These are phyloP conservation scores for Monilinia vaccinii-corymbosi DNA, from an alignment of 2,329 filamentous ascomycete species.

Conservation along the genomic window DNA sequence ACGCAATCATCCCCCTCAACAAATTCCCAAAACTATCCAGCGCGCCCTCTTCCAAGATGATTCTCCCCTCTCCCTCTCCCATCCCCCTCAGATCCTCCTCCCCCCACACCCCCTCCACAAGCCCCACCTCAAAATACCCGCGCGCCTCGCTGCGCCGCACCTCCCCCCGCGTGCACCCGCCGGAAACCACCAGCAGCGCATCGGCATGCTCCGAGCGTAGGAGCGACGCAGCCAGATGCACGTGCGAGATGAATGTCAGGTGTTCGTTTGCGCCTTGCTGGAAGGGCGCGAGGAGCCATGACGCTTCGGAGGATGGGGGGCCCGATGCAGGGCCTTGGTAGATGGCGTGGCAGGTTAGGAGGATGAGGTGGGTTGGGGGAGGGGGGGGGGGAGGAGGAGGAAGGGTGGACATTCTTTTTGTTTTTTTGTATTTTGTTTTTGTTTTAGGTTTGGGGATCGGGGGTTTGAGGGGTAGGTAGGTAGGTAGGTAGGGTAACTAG, in stretches of 20 bases:
- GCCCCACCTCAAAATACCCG: constrained; percentile 48
- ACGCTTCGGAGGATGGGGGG: constrained; percentile 32
- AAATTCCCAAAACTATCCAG: constrained; percentile 84
- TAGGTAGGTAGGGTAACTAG: too few species aligned
- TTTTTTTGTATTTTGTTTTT: too few species aligned
- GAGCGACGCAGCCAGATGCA: constrained; percentile 44
- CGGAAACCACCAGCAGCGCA: constrained; percentile 36
- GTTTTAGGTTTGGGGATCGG: too few species aligned
- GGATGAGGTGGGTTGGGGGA: constrained; percentile 44
- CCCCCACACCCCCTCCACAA: constrained; percentile 37
- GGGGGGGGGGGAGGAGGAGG: too few species aligned
- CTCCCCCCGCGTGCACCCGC: constrained; percentile 42
- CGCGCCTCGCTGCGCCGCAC: constrained; percentile 50
- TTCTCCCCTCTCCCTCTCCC: constrained; percentile 13
- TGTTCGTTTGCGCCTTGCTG: constrained; percentile 56
- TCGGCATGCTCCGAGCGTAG: constrained; percentile 33
- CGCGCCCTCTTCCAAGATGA: constrained; percentile 59
- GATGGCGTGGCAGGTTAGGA: constrained; percentile 80
- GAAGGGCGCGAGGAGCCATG: constrained; percentile 70
- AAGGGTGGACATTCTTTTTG: too few species aligned
- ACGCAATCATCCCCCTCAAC: constrained; percentile 54
- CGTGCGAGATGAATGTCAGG: constrained; percentile 69
- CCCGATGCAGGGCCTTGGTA: constrained; percentile 47
- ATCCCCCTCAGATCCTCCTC: constrained; percentile 9
- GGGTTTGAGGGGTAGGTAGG: too few species aligned